Base-by-base conservation (phyloP, 805 yeast genomes). In the Metschnikowia matae region DNA sequence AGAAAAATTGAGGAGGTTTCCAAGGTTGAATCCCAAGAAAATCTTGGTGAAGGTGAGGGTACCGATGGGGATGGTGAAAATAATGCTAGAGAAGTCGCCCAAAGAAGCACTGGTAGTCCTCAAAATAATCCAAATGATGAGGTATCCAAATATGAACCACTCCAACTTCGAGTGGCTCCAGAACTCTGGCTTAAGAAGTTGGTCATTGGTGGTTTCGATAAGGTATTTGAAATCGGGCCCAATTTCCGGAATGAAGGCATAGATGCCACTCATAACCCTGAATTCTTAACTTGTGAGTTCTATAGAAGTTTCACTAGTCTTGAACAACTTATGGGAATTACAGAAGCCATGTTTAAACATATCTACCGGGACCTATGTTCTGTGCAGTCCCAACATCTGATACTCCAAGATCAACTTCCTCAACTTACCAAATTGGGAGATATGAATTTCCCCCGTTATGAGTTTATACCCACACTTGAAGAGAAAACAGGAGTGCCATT, bases 221-320 rank as follows among this genome's bases (percentile, higher is more conserved):
- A 80, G 56, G 84, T 94, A 2, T 94, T 81, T 66, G 98, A 94
- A 62, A 80, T 94, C 48, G 97, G 97, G 0, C 77, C 80, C 48
- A 83, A 77, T 42, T 94, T 91, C 66, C 75, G 99, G 59, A 94
- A 94, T 61, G 99, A 94, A 68, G 96, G 97, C 6, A 76, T 92
- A 29, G 99, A 92, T 64, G 75, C 86, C 1, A 87, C 96, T 0
- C 99, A 92, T 65, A 94, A 92, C 66, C 96, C 97, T 0, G 99
- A 92, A 62, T 92, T 91, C 64, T 85, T 96, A 1, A 81, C 89
- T 2, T 83, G 96, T 63, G 99, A 92, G 64, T 87, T 89, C 59
- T 92, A 92, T 64, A 87, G 85, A 59, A 77, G 87, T 0, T 90
- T 78, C 62, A 81, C 85, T 0, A 73, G 79, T 8, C 69, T 94